Conservation (phyloP, 2,329 filamentous ascomycete genomes). For the Blumeriella jaapii region DNA sequence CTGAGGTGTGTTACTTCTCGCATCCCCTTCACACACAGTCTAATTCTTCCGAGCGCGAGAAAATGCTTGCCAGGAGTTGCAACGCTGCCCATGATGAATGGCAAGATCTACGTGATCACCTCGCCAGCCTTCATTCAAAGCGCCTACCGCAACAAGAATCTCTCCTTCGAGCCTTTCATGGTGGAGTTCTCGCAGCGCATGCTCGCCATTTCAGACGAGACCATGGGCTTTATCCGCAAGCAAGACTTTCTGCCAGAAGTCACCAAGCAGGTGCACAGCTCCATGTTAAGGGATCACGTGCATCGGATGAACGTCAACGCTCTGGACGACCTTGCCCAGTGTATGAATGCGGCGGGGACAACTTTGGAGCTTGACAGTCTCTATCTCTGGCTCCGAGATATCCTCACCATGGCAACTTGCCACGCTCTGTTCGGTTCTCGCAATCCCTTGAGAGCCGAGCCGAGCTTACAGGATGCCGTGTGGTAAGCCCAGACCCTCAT, state of each 20-base stretch:
- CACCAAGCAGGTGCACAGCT: constrained; percentile 20
- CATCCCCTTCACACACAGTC: background rate
- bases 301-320: constrained; percentile 29
- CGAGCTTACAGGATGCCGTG: constrained; percentile 29
- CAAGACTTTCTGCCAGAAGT: constrained; percentile 19
- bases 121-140: constrained; percentile 30
- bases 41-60: constrained; percentile 16
- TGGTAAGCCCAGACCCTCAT: constrained; percentile 22
- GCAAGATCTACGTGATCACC: constrained; percentile 35
- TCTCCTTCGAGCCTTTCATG: constrained; percentile 34
- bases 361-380: too few species aligned
- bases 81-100: constrained; percentile 34
- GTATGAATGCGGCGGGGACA: constrained; percentile 23
- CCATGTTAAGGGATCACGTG: constrained; percentile 28
- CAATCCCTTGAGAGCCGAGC: constrained; percentile 31
- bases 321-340: constrained; percentile 26
- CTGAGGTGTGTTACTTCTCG: constrained; percentile 26
- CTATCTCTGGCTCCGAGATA: constrained; percentile 30
- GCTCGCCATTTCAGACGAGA: constrained; percentile 27
- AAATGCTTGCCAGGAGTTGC: constrained; percentile 28
- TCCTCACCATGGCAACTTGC: constrained; percentile 31
- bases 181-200: constrained; percentile 29
- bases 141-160: constrained; percentile 30
- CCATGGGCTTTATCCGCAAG: too few species aligned
- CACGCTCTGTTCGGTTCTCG: constrained; percentile 33